Percentiles rank a stretch among this genome's conserved stretches.
Evolutionary conservation across 768 basidiomycete species (phyloP).

Genomic region (Boletellus ananas): DNA sequence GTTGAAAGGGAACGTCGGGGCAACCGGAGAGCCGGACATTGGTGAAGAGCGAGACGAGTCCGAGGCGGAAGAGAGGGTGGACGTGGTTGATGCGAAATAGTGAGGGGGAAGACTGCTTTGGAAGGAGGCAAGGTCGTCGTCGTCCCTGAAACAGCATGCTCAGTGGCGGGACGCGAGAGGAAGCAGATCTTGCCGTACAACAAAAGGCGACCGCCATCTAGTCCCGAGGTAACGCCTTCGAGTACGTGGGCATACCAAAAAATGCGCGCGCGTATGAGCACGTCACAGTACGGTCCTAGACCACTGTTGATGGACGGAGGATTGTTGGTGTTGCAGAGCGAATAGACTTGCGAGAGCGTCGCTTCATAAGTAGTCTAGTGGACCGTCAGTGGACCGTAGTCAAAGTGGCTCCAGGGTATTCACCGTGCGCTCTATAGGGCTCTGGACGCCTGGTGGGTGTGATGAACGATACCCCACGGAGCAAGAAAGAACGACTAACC

Average conservation of each 20-base stretch:
- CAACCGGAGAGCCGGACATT: conserved; percentile 16
- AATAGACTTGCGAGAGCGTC: conserved; percentile 76
- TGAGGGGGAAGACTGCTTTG: conserved; percentile 55
- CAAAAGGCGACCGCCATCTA: conserved; percentile 79
- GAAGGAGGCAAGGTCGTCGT: conserved; percentile 74
- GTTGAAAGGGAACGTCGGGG: conserved; percentile 23
- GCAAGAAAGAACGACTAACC: conserved; percentile 43
- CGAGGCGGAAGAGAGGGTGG: conserved; percentile 32
- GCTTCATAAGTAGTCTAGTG: conserved; percentile 70
- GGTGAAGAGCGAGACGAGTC: conserved; percentile 35
- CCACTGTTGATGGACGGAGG: conserved; percentile 46
- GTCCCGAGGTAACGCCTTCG: conserved; percentile 78
- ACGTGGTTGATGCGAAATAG: conserved; percentile 28
- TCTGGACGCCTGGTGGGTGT: conserved; percentile 23
- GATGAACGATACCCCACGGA: conserved; percentile 6
- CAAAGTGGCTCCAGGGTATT: neutral
- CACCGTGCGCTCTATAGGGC: conserved; percentile 23
- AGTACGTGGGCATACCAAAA: conserved; percentile 90
- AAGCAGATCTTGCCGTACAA: conserved; percentile 49
- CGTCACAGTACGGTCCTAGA: conserved; percentile 53
- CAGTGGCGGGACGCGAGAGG: neutral
- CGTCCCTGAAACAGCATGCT: conserved; percentile 42
- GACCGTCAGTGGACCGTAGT: conserved; percentile 7
- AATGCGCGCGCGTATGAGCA: conserved; percentile 65
- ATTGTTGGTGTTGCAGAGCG: conserved; percentile 58